Evolutionary conservation across 164 flowering plant genomes (phyloP).

Genomic region (Vitis labrusca): DNA sequence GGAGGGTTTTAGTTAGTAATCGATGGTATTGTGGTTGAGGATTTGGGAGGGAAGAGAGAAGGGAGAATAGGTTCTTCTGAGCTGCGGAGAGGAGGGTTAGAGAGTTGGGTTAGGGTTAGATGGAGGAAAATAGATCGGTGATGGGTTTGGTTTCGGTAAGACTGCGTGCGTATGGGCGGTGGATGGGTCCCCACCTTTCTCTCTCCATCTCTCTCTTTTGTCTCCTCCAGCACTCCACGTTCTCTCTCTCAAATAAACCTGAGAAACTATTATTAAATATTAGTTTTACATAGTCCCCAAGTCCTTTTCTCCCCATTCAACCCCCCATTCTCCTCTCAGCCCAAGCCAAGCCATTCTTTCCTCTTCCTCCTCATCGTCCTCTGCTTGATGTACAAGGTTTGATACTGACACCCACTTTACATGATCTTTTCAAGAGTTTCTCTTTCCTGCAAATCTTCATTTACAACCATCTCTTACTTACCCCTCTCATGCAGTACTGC

Average conservation of each 20-base stretch:
- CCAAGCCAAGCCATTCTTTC: background rate
- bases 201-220: slow-evolving; percentile 14
- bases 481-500: too few relatives aligned
- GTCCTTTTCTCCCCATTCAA: background rate
- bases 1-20: background rate
- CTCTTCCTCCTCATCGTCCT: background rate
- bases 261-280: background rate
- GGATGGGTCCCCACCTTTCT: slow-evolving; percentile 29
- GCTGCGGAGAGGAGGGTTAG: slow-evolving; percentile 1
- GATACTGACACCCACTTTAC: too few relatives aligned
- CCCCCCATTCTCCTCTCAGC: background rate
- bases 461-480: too few relatives aligned
- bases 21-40: slow-evolving; percentile 2
- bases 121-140: slow-evolving; percentile 10
- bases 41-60: slow-evolving; percentile 9
- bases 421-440: too few relatives aligned
- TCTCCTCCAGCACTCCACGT: slow-evolving; percentile 8
- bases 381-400: too few relatives aligned
- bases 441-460: too few relatives aligned
- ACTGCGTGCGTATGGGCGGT: slow-evolving; percentile 42
- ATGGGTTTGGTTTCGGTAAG: slow-evolving; percentile 24
- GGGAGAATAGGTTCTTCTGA: background rate
- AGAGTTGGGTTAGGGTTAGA: slow-evolving; percentile 31
- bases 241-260: slow-evolving; percentile 2
- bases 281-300: too few relatives aligned